These are phyloP conservation scores for Tothia fuscella DNA, from an alignment of 2,329 filamentous ascomycete species.

Conservation along the genomic window DNA sequence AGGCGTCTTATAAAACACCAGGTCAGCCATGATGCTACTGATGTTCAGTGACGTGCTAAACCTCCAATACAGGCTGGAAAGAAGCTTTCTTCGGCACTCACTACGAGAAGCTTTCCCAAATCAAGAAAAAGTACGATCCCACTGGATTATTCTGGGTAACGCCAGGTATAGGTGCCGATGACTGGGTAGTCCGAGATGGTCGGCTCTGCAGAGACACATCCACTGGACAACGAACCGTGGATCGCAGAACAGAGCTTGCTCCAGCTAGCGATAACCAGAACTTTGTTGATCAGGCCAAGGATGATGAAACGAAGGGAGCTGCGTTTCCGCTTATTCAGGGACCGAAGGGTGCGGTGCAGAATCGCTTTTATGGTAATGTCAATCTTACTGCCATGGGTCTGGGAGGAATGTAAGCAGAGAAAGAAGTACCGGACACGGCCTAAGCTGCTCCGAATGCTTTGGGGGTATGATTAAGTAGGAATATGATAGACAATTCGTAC, in stretches of 20 bases:
- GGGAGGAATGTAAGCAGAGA: no score
- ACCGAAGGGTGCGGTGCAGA: no score
- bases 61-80: no score
- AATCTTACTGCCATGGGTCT: no score
- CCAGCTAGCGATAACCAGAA: constrained; percentile 3
- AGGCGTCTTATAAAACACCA: constrained; percentile 4
- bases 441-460: no score
- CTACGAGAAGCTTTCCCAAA: constrained; percentile 10
- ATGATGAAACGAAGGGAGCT: not conserved
- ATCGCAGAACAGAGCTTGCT: not conserved
- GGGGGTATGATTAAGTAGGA: no score
- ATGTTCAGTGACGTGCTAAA: no score
- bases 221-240: not conserved
- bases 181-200: constrained; percentile 1
- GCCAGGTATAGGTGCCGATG: constrained; percentile 9
- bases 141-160: constrained; percentile 10
- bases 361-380: no score
- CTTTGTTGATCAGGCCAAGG: not conserved
- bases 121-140: constrained; percentile 12
- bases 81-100: constrained; percentile 9
- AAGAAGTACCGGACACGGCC: no score
- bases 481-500: no score
- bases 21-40: no score
- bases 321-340: no score
- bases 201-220: constrained; percentile 7